Conservation (phyloP, 495 filamentous ascomycete species). For the Penicillium turbatum region DNA sequence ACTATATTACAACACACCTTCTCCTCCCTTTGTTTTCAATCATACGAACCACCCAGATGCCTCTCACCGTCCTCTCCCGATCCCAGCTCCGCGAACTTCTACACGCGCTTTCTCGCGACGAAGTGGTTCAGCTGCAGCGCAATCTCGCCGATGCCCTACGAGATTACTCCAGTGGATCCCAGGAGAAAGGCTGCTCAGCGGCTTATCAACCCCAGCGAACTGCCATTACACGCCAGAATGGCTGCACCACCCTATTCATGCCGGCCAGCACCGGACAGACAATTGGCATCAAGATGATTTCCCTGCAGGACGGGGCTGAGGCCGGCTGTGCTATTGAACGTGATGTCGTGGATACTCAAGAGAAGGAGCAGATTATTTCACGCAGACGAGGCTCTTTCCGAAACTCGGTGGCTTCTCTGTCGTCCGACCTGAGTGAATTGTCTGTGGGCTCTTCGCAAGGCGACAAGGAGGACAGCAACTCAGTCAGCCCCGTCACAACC, state of each 20-base stretch:
- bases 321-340: conserved; percentile 36
- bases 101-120: conserved; percentile 63
- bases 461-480: conserved; percentile 12
- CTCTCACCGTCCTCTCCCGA: conserved; percentile 72
- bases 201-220: conserved; percentile 75
- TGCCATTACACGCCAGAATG: conserved; percentile 61
- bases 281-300: conserved; percentile 62
- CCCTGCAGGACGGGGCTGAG: conserved; percentile 36
- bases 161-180: conserved; percentile 71
- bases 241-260: conserved; percentile 88
- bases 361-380: conserved; percentile 13
- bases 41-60: conserved; percentile 46
- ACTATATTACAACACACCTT: background rate
- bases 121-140: conserved; percentile 60
- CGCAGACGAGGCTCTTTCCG: conserved; percentile 17
- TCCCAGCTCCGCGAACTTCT: conserved; percentile 65
- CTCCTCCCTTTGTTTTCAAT: background rate
- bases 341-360: conserved; percentile 12
- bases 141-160: conserved; percentile 72
- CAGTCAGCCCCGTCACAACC: conserved; percentile 16
- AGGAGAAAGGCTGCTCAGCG: conserved; percentile 53
- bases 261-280: conserved; percentile 62
- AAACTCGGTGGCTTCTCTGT: conserved; percentile 35
- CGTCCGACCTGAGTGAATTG: conserved; percentile 39
- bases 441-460: conserved; percentile 37